Evolutionary conservation across 2,329 filamentous ascomycete species (phyloP).

Genomic region (Stenocarpella maydis): DNA sequence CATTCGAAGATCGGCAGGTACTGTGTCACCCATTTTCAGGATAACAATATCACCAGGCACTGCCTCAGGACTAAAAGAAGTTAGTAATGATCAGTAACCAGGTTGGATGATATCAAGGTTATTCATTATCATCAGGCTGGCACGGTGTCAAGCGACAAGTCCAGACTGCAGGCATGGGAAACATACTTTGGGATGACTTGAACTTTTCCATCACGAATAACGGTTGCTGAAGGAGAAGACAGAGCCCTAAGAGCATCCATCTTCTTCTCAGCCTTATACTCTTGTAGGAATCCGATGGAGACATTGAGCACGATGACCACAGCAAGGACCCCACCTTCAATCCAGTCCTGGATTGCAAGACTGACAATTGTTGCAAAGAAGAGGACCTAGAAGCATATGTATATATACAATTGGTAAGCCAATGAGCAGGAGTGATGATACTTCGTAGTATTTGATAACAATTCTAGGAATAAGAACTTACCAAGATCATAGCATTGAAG

Average conservation of each 20-base stretch:
- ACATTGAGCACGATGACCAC: constrained; percentile 67
- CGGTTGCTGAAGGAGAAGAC: constrained; percentile 69
- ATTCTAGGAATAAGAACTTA: constrained; percentile 47
- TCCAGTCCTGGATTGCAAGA: constrained; percentile 65
- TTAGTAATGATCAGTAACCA: not conserved
- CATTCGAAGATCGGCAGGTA: constrained; percentile 76
- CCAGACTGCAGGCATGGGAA: constrained; percentile 25
- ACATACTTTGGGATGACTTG: constrained; percentile 66
- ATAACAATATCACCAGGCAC: constrained; percentile 76
- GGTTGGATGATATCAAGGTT: not conserved
- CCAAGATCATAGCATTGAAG: constrained; percentile 80
- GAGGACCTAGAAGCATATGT: constrained; percentile 69
- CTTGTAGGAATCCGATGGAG: constrained; percentile 71
- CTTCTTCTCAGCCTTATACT: constrained; percentile 71
- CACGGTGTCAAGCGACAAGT: not conserved
- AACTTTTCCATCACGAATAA: constrained; percentile 66
- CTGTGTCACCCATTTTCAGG: constrained; percentile 75
- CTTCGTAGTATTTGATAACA: not conserved
- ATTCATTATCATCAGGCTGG: not conserved
- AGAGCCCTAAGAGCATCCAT: constrained; percentile 71
- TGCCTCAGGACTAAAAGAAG: constrained; percentile 61
- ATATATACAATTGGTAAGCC: constrained; percentile 48
- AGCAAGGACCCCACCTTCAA: constrained; percentile 47
- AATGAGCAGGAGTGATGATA: constrained; percentile 46
- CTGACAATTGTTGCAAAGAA: constrained; percentile 79